Conservation (phyloP, 2,329 filamentous ascomycete genomes). For the Colletotrichum tamarilloi region DNA sequence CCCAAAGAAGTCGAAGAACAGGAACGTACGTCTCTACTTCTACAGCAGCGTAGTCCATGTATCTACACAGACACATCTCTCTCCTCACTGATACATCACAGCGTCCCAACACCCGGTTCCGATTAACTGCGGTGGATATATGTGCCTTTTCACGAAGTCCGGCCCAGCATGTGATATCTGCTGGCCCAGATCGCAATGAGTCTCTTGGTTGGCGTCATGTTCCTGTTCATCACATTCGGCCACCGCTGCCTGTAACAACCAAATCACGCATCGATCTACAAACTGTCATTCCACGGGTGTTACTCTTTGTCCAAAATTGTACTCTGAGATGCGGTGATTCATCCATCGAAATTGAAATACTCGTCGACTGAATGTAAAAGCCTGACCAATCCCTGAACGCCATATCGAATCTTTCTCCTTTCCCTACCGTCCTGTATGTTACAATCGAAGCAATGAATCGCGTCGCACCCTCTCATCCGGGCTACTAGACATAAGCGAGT, state of each 20-base stretch:
- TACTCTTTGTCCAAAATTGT: background rate
- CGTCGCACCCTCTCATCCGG: background rate
- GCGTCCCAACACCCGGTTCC: background rate
- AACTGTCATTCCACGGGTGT: background rate
- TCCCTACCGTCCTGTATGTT: constrained; percentile 33
- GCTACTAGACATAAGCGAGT: background rate
- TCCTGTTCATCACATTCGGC: background rate
- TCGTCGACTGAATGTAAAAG: constrained; percentile 14
- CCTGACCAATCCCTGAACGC: constrained; percentile 33
- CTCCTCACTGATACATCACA: background rate
- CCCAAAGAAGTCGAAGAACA: too few relatives aligned
- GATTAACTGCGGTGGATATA: background rate
- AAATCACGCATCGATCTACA: background rate
- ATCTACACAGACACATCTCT: background rate
- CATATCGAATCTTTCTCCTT: constrained; percentile 27
- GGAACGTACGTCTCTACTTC: background rate
- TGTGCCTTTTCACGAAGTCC: background rate
- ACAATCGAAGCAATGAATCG: constrained; percentile 27
- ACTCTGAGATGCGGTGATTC: background rate
- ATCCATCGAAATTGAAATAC: constrained; percentile 11
- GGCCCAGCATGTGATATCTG: background rate
- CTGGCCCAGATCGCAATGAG: background rate
- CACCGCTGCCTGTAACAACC: background rate
- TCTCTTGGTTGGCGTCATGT: background rate
- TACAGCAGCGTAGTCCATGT: background rate